Percentiles rank a stretch among this genome's conserved stretches.
phyloP scores from a whole-genome alignment of 225 moss, liverwort and hornwort genomes.

The Thuidium tamariscinum region DNA sequence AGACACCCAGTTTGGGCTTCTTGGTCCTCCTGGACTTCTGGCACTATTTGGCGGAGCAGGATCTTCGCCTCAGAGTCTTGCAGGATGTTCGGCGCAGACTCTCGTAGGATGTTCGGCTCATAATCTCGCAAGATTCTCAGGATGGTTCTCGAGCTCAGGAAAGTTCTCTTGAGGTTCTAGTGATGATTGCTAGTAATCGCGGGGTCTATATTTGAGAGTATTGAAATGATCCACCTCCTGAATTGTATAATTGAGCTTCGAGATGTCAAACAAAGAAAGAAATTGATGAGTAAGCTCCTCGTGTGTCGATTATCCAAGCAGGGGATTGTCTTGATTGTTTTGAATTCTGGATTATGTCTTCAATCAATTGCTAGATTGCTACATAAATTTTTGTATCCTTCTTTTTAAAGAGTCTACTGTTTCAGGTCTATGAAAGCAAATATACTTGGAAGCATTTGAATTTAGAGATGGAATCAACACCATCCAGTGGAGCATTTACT shows the following conservation, averaged over 20 bases:
- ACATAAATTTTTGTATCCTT: neutral
- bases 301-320: neutral
- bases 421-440: conserved; percentile 15
- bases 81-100: no score
- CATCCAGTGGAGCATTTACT: conserved; percentile 74
- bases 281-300: neutral
- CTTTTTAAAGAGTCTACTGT: neutral
- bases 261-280: neutral
- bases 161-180: neutral
- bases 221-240: neutral
- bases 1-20: neutral
- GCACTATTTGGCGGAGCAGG: neutral
- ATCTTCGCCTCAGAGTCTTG: no score
- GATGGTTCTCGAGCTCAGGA: no score
- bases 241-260: neutral
- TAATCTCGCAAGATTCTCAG: no score
- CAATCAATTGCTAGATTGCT: neutral
- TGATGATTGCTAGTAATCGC: neutral
- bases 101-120: no score
- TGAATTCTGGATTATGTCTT: neutral
- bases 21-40: neutral
- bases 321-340: neutral
- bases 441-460: neutral
- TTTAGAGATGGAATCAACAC: conserved; percentile 30
- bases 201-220: neutral